These are phyloP conservation scores for Cutaneotrichosporon dermatis DNA, from an alignment of 1,284 basidiomycete species.

Conservation along the genomic window DNA sequence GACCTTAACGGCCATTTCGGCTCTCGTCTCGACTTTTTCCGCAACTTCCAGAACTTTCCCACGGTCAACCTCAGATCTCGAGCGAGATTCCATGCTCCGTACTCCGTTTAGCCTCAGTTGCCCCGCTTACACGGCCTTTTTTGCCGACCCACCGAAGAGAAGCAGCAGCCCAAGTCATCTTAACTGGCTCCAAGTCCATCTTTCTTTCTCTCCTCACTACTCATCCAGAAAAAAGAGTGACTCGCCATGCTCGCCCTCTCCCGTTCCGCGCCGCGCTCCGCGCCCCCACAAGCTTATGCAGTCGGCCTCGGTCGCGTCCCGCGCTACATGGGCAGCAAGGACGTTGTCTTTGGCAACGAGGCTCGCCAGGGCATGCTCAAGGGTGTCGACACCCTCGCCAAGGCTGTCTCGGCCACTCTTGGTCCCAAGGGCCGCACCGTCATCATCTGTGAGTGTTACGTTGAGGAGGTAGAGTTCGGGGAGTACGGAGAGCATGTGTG, in stretches of 20 bases:
- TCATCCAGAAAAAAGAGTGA: conserved; percentile 13
- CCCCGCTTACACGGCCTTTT: no score
- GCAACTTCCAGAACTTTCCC: no score
- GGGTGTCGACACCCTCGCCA: conserved; percentile 93
- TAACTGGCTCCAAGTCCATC: conserved; percentile 6
- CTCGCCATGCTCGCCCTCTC: conserved; percentile 32
- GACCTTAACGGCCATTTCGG: no score
- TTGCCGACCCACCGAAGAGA: neutral
- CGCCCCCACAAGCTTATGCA: conserved; percentile 53
- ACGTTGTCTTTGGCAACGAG: conserved; percentile 95
- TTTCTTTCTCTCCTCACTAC: neutral
- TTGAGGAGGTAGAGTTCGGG: no score
- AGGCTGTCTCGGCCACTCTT: conserved; percentile 90
- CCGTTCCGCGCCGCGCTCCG: conserved; percentile 46
- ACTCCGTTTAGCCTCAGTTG: no score
- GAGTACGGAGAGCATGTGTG: neutral
- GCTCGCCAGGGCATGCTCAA: conserved; percentile 88
- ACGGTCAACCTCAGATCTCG: no score
- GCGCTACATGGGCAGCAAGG: conserved; percentile 72
- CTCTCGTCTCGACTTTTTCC: no score
- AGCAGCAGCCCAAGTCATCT: no score
- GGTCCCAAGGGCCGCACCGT: conserved; percentile 98
- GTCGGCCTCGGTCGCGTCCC: conserved; percentile 40
- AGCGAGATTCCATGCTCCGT: no score
- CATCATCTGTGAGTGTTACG: conserved; percentile 69